phyloP scores from a whole-genome alignment of 2,329 filamentous ascomycete species.

The Venturia aucupariae region DNA sequence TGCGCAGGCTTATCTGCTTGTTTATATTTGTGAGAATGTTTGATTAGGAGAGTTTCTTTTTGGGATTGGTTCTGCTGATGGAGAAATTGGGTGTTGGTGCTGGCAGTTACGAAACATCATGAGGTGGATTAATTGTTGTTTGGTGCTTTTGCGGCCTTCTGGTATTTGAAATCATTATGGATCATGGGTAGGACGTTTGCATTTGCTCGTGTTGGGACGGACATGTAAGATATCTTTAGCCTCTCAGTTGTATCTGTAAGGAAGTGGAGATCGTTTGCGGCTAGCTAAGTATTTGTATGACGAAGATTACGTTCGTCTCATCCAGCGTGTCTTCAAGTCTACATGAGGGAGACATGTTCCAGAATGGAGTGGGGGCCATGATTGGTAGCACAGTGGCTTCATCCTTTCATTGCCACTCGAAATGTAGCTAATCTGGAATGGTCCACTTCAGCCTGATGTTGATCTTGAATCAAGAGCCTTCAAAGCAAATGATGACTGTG shows the following conservation, averaged over 20 bases:
- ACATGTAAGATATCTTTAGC: neutral
- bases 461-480: no score
- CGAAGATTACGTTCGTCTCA: neutral
- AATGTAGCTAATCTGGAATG: no score
- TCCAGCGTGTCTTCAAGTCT: neutral
- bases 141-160: neutral
- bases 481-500: no score
- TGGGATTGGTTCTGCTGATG: neutral
- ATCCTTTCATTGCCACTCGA: no score
- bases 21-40: slow-evolving; percentile 49
- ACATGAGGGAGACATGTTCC: neutral
- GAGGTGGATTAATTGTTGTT: neutral
- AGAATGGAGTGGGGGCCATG: neutral
- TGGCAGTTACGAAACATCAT: neutral
- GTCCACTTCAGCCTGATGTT: no score
- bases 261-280: neutral
- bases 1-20: slow-evolving; percentile 82
- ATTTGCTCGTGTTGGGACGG: neutral
- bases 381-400: neutral
- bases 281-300: neutral
- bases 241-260: neutral
- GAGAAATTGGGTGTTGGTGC: neutral
- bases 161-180: neutral
- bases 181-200: neutral
- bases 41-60: neutral